Conservation (phyloP, 2,329 filamentous ascomycete genomes). For the Trichoderma sp. region DNA sequence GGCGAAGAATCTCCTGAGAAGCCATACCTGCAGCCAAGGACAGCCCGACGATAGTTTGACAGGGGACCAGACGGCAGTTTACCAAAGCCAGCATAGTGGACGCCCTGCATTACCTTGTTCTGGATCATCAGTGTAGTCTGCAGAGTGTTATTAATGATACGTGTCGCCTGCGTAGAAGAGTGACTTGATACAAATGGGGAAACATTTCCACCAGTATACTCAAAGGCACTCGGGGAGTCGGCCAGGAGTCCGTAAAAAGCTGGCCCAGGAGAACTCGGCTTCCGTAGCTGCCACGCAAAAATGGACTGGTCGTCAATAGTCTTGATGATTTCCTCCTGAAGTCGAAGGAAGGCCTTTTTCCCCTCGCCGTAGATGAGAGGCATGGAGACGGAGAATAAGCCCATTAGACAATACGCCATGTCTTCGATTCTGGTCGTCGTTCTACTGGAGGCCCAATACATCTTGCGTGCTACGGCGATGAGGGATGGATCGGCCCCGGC, state of each 20-base stretch:
- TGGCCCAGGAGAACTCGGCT: background rate
- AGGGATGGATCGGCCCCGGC: background rate
- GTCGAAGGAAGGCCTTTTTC: background rate
- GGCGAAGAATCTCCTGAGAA: background rate
- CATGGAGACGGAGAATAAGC: constrained; percentile 25
- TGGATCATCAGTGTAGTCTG: background rate
- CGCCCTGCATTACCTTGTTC: background rate
- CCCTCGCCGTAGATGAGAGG: constrained; percentile 24
- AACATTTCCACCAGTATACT: background rate
- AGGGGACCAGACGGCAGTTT: background rate
- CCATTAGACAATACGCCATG: constrained; percentile 25
- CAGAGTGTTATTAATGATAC: background rate
- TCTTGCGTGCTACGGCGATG: constrained; percentile 2
- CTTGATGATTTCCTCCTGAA: constrained; percentile 12
- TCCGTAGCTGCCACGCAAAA: background rate
- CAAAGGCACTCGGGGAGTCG: background rate
- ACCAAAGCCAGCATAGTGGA: background rate
- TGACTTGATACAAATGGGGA: background rate
- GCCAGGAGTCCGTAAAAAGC: background rate
- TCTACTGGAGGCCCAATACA: constrained; percentile 24
- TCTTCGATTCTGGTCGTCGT: constrained; percentile 23
- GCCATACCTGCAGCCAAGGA: background rate
- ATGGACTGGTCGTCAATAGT: constrained; percentile 2
- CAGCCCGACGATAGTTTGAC: background rate
- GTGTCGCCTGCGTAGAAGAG: background rate